These are phyloP conservation scores for Trichoderma harzianum DNA, from an alignment of 2,329 filamentous ascomycete species.

Conservation along the genomic window DNA sequence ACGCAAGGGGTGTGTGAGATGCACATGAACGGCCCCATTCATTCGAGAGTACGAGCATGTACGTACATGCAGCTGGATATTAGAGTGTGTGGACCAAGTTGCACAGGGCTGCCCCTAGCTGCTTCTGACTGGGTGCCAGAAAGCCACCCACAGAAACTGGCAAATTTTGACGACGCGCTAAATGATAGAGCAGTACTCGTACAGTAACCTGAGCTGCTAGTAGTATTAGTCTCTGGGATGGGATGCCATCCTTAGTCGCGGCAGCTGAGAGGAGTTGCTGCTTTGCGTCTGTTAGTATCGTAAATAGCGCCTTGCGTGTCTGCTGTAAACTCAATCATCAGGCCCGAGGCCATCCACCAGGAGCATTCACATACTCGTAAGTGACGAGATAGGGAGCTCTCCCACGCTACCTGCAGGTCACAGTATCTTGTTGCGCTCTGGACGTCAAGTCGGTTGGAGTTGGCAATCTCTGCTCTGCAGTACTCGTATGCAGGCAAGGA, in stretches of 20 bases:
- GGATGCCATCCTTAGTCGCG: neutral
- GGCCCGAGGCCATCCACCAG: neutral
- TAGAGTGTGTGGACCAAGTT: neutral
- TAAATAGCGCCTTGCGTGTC: neutral
- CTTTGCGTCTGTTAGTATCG: neutral
- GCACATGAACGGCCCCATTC: neutral
- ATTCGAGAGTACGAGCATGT: neutral
- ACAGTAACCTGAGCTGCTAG: neutral
- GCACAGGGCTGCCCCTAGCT: neutral
- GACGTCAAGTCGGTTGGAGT: conserved; percentile 1
- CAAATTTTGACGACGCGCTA: neutral
- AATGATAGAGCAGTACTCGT: neutral
- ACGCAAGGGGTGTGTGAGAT: neutral
- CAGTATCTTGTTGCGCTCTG: neutral
- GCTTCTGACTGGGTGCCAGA: neutral
- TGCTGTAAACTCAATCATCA: neutral
- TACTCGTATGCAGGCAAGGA: neutral
- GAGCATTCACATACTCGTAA: neutral
- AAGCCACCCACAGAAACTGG: neutral
- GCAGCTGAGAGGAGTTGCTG: neutral
- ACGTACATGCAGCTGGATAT: neutral
- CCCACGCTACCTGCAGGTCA: neutral
- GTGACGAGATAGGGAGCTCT: neutral
- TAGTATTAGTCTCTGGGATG: neutral
- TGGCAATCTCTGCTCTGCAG: conserved; percentile 2